Evolutionary conservation across 345 rosid genomes (phyloP).

Genomic region (Sisymbrium irio): DNA sequence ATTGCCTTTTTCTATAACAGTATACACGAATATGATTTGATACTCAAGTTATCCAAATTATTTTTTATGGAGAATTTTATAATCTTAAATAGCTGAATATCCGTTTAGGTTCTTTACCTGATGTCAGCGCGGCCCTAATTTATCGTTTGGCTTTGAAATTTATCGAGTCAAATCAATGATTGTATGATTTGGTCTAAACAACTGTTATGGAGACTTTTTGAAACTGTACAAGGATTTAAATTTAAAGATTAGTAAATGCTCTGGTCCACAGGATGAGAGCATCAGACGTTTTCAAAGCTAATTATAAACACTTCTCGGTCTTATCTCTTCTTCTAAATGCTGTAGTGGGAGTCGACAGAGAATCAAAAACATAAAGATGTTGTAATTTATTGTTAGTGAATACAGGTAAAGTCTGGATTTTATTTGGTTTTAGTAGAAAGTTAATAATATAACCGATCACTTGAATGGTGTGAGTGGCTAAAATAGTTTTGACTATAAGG

Average conservation of each 20-base stretch:
- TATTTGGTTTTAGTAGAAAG: too few relatives aligned
- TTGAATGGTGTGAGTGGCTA: background rate
- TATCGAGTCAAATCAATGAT: conserved; percentile 1
- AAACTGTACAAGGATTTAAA: background rate
- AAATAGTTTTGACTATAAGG: background rate
- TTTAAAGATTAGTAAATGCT: background rate
- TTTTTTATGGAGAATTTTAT: too few relatives aligned
- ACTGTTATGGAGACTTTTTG: background rate
- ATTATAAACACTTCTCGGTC: background rate
- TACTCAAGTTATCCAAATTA: too few relatives aligned
- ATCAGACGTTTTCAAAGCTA: background rate
- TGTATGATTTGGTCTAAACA: background rate
- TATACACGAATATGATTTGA: too few relatives aligned
- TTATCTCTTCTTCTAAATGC: background rate
- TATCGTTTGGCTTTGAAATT: background rate
- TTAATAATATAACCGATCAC: background rate
- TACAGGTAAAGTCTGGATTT: background rate
- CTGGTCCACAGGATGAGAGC: background rate
- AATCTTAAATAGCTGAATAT: too few relatives aligned
- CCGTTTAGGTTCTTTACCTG: background rate
- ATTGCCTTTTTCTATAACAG: too few relatives aligned
- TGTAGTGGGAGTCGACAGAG: too few relatives aligned
- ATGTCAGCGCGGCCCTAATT: too few relatives aligned
- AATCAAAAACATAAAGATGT: background rate
- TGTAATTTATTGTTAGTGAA: background rate